Evolutionary conservation across 2,329 filamentous ascomycete species (phyloP), one percentile per base, ranked within the genome.

Genomic region (Fusarium multiceps): DNA sequence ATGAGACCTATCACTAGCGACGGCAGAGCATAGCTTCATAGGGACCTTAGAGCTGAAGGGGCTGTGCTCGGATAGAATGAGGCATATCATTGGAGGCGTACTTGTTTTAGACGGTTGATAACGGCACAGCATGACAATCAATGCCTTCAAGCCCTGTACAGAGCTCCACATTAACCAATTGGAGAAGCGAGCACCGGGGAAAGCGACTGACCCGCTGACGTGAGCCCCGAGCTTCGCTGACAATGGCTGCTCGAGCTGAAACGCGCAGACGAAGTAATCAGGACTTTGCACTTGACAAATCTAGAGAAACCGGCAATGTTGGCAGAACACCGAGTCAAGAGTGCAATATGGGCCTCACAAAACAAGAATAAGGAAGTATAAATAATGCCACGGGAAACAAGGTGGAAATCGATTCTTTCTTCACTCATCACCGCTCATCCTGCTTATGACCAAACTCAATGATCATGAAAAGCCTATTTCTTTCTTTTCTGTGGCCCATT

Each of bases 151-250:
- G 4, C 32, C 32, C 14, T 16, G 14, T 16, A 6, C 4, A 1
- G 13, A 27, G 34, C 18, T 25, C 9, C 13, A 21, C 18, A n/a
- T 4, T 18, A 20, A 13, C 23, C 55, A 54, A 53, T 42, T 1
- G 41, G 16, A 53, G n/a, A 30, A 16, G 12, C 34, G 5, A 12
- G 23, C 21, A 13, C 13, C 56, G 56, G 50, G 5, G 23, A 59
- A 18, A 9, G 50, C 50, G 56, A 56, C 16, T 27, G 30, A 11
- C 21, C 23, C 23, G 56, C 40, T 59, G 56, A 59, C 49, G 37
- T 56, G 27, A 59, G 25, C 23, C 20, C 5, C 7, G n/a, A 28
- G n/a, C 16, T 23, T 12, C 23, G 49, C 49, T 59, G 50, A 59
- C 50, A 30, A 30, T 30, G 30, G 56, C 40, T 56, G 3, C 14